Evolutionary conservation across 306 rosid species (phyloP), one percentile per base, ranked within the genome.

Genomic region (Alnus rubra): DNA sequence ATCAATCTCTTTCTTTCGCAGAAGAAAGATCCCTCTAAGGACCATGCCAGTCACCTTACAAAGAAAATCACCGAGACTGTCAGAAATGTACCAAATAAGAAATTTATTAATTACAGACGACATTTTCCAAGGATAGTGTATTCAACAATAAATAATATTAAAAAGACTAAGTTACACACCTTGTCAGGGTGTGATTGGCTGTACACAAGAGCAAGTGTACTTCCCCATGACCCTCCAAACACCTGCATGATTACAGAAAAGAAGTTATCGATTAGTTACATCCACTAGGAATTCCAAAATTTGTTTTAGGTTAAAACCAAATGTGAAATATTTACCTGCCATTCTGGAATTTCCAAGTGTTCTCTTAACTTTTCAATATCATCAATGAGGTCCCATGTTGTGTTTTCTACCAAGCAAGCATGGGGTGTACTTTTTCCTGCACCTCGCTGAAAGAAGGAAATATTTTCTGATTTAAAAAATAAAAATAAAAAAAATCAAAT

Each of bases 151-250:
- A 73, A 73, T 47, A 75, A 42, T 74, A 19, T 78, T 51, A 62
- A 81, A 56, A 59, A 65, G 78, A 62, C 74, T 76, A 71, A 62
- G 39, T 18, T 75, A 78, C 55, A 56, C 75, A 92, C 98, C 97
- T 94, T 92, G 65, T 91, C 95, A 5, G 98, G 96, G 82, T 92
- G 96, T 81, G 93, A 80, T 78, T 95, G 98, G 87, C 98, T 90
- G 82, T 95, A 95, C 39, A 97, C 96, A 82, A 95, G 98, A 70
- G 97, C 83, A 65, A 94, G 92, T 28, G 98, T 92, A 83, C 98
- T 94, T 77, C 98, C 98, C 97, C 98, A 91, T 69, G 98, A 95
- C 53, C 97, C 98, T 56, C 98, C 98, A 81, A 92, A 95, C 74
- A 95, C 96, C 98, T 95, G 85, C 60, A 84, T 63, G 77, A 82